Conservation (phyloP, 345 rosid genomes). For the Citrus reticulata region DNA sequence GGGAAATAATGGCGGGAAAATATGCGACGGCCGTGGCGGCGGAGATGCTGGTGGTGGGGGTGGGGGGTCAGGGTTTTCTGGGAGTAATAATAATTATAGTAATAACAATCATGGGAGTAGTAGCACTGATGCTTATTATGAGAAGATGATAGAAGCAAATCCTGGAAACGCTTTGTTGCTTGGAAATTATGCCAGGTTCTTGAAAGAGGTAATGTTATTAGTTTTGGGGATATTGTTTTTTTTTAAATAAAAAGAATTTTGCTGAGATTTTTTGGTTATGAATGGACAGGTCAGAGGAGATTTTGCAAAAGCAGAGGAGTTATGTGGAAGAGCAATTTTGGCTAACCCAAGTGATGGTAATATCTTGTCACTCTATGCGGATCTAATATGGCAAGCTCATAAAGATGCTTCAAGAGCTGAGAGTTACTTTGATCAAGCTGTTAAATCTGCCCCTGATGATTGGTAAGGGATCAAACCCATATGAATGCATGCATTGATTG, state of each 20-base stretch:
- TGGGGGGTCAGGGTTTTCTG: slow-evolving; percentile 18
- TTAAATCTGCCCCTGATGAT: slow-evolving; percentile 54
- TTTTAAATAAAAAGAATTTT: background rate
- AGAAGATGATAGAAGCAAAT: slow-evolving; percentile 46
- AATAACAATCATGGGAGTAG: slow-evolving; percentile 29
- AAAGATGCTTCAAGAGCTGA: slow-evolving; percentile 52
- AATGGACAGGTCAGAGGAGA: slow-evolving; percentile 49
- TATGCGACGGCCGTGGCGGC: slow-evolving; percentile 23
- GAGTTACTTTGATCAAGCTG: slow-evolving; percentile 54
- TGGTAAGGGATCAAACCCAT: slow-evolving; percentile 33
- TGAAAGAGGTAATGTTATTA: slow-evolving; percentile 51
- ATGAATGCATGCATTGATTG: background rate
- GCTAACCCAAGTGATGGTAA: slow-evolving; percentile 59
- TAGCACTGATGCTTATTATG: slow-evolving; percentile 52
- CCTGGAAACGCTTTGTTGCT: slow-evolving; percentile 56
- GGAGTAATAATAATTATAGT: slow-evolving; percentile 2
- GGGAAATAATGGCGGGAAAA: slow-evolving; percentile 19
- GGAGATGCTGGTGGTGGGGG: slow-evolving; percentile 26
- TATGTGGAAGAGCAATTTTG: slow-evolving; percentile 59
- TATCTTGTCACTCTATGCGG: slow-evolving; percentile 52
- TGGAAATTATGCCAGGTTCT: slow-evolving; percentile 65
- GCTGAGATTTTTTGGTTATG: background rate
- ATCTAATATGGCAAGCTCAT: slow-evolving; percentile 52
- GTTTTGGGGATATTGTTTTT: background rate
- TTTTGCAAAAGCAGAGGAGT: slow-evolving; percentile 57